Evolutionary conservation across 257 asterid genomes (phyloP), one percentile per base, ranked within the genome.

Genomic region (Solanum corneliomulleri): DNA sequence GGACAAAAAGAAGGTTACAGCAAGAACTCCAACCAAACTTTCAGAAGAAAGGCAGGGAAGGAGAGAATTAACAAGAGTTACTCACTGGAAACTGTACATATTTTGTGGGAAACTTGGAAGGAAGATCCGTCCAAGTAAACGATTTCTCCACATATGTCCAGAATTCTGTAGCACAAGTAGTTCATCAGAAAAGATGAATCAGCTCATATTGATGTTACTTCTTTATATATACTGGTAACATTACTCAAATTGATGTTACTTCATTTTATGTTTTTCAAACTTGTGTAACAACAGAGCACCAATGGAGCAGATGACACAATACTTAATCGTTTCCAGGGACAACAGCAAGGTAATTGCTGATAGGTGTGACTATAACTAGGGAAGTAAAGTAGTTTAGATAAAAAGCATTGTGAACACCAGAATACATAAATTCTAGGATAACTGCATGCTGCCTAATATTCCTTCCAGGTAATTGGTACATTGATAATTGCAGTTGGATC

Each of bases 101-200:
- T 96, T 97, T 97, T 31, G 99, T 96, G 2, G 99, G 99, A 88
- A 97, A 97, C 90, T 96, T 95, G 90, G 99, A 97, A 87, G 99
- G 98, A 89, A 93, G 94, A 89, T 96, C 99, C 4, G 96, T 94
- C 99, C 99, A 97, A 37, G 99, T 97, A 94, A 96, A 97, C 41
- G 99, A 97, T 91, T 95, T 92, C 94, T 97, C 99, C 75, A 97
- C 98, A 35, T 96, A 94, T 42, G 99, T 91, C 99, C 99, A 97
- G 90, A 97, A 97, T 86, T 97, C 99, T 97, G 97, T 91, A 90
- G 83, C 84, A 88, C 83, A 70, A 64, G 58, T 31, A 89, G 47
- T 20, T 23, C 64, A 86, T 45, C 52, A 85, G 69, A 29, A 49
- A 49, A 49, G 85, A 81, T 49, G 18, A 10, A n/a, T 52, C 27